Conservation (phyloP, 2,329 filamentous ascomycete genomes). For the Botrytis cinerea region DNA sequence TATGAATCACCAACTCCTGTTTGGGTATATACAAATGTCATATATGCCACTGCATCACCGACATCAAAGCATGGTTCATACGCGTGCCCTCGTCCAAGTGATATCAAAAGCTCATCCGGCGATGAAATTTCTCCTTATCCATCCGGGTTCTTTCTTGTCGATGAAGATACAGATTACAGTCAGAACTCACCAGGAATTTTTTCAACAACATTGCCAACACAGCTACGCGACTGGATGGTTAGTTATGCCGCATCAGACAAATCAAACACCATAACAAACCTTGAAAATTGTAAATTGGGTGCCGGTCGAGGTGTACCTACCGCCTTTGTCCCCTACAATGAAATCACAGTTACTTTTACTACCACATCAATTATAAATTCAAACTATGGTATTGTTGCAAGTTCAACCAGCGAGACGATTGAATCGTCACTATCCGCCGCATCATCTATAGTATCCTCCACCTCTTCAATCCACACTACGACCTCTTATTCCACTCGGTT, state of each 20-base stretch:
- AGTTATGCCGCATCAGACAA: constrained; percentile 18
- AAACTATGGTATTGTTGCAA: constrained; percentile 8
- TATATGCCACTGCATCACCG: constrained; percentile 15
- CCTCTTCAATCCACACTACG: neutral
- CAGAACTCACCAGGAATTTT: constrained; percentile 21
- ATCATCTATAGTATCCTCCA: neutral
- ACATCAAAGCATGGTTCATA: constrained; percentile 4
- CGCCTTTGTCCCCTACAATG: constrained; percentile 28
- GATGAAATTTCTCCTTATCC: constrained; percentile 25
- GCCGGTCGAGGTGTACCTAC: constrained; percentile 25
- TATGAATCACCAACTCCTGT: constrained; percentile 29
- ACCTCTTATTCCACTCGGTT: neutral
- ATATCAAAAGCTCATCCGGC: constrained; percentile 3
- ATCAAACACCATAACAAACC: constrained; percentile 5
- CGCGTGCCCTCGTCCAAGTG: constrained; percentile 17
- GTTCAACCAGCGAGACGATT: neutral
- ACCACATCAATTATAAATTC: constrained; percentile 26
- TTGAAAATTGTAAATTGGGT: constrained; percentile 25
- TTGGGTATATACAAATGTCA: constrained; percentile 23
- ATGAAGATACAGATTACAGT: constrained; percentile 15
- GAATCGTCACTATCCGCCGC: neutral
- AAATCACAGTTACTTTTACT: constrained; percentile 14
- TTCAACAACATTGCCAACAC: constrained; percentile 19
- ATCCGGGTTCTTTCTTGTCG: constrained; percentile 24
- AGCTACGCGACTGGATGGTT: constrained; percentile 26